Evolutionary conservation across 805 yeast species (phyloP).

Genomic region (Candida adriatica): DNA sequence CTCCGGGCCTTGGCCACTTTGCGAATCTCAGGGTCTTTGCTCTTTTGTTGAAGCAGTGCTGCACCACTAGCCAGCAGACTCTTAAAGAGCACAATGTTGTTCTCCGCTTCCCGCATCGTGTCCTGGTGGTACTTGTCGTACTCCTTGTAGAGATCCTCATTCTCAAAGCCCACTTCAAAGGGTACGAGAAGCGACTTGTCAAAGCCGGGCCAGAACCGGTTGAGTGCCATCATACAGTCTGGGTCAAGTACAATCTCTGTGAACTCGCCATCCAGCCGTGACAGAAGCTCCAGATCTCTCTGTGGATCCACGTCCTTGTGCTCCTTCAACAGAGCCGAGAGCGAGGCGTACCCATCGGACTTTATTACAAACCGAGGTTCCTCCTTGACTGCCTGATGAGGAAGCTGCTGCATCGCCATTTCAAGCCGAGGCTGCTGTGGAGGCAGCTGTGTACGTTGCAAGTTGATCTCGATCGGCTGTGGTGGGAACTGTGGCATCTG

Average conservation of each 20-base stretch:
- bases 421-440: slow-evolving; percentile 4
- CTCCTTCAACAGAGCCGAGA: slow-evolving; percentile 11
- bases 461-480: slow-evolving; percentile 17
- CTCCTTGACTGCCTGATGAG: background rate
- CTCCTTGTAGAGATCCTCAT: slow-evolving; percentile 17
- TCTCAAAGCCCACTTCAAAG: slow-evolving; percentile 16
- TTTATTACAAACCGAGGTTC: slow-evolving; percentile 15
- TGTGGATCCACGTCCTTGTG: slow-evolving; percentile 15
- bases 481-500: slow-evolving; percentile 9
- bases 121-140: slow-evolving; percentile 15
- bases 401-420: background rate
- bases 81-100: slow-evolving; percentile 22
- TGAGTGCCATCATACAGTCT: slow-evolving; percentile 17
- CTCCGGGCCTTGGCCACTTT: slow-evolving; percentile 8
- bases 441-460: slow-evolving; percentile 8
- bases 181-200: slow-evolving; percentile 3
- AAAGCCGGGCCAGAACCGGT: slow-evolving; percentile 16
- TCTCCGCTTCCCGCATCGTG: slow-evolving; percentile 17
- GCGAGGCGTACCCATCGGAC: slow-evolving; percentile 12
- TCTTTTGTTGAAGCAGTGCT: slow-evolving; percentile 12
- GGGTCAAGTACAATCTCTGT: slow-evolving; percentile 20
- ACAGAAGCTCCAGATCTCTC: slow-evolving; percentile 12
- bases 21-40: slow-evolving; percentile 6
- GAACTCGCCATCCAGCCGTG: slow-evolving; percentile 16
- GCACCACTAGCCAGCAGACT: slow-evolving; percentile 19